Evolutionary conservation across 805 yeast species (phyloP).

Genomic region (Kluyveromyces aestuarii): DNA sequence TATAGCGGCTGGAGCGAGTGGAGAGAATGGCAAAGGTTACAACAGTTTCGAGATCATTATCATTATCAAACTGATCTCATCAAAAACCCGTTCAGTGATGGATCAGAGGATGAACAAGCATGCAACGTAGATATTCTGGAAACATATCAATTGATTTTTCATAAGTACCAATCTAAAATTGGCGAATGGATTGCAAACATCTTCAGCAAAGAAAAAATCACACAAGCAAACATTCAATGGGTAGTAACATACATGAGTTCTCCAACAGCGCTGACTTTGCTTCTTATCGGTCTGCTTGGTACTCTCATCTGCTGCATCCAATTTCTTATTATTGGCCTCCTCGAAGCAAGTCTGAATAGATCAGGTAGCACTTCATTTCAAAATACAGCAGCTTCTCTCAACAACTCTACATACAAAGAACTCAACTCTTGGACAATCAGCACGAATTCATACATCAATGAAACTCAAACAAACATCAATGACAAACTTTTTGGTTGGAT

Average conservation of each 20-base stretch:
- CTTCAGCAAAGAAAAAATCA: slow-evolving; percentile 2
- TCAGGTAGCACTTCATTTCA: background rate
- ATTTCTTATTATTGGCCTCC: slow-evolving; percentile 32
- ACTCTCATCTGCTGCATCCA: slow-evolving; percentile 47
- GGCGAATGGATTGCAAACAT: slow-evolving; percentile 10
- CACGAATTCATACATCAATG: slow-evolving; percentile 46
- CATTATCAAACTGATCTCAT: background rate
- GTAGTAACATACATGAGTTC: slow-evolving; percentile 39
- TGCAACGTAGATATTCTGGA: slow-evolving; percentile 14
- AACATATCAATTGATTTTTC: slow-evolving; percentile 15
- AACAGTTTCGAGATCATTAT: slow-evolving; percentile 26
- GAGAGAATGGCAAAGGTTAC: slow-evolving; percentile 39
- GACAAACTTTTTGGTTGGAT: slow-evolving; percentile 59
- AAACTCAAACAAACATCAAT: slow-evolving; percentile 48
- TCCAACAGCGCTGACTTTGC: slow-evolving; percentile 38
- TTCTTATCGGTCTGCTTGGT: slow-evolving; percentile 52
- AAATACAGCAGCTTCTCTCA: slow-evolving; percentile 4
- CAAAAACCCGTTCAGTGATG: background rate
- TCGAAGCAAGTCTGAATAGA: slow-evolving; percentile 6
- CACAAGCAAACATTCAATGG: slow-evolving; percentile 28
- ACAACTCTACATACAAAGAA: slow-evolving; percentile 23
- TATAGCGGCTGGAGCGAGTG: slow-evolving; percentile 39
- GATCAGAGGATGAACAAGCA: background rate
- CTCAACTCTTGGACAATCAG: slow-evolving; percentile 41
- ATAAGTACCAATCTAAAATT: slow-evolving; percentile 14